Conservation (phyloP, 768 basidiomycete species). For the Lyophyllum decastes region DNA sequence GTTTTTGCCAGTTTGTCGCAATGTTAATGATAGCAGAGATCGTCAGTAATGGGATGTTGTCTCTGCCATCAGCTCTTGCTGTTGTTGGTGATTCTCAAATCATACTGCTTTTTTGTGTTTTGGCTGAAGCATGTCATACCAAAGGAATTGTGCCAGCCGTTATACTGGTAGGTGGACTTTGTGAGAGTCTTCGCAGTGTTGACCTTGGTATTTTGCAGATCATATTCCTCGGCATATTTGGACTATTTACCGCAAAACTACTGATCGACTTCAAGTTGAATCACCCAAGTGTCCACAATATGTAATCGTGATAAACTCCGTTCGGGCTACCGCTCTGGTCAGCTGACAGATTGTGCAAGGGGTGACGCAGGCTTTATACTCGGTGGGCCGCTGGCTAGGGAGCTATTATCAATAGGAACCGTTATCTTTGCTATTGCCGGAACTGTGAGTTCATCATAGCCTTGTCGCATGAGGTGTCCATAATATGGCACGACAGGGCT, state of each 20-base stretch:
- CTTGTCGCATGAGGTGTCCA: background rate
- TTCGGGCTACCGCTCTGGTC: background rate
- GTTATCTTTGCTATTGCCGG: slow-evolving; percentile 53
- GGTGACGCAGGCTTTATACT: slow-evolving; percentile 54
- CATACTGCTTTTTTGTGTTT: background rate
- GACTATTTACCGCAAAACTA: slow-evolving; percentile 51
- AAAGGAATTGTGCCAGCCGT: slow-evolving; percentile 52
- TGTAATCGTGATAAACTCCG: slow-evolving; percentile 23
- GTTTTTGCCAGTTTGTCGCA: slow-evolving; percentile 39
- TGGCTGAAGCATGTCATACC: background rate
- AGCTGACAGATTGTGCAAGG: slow-evolving; percentile 22
- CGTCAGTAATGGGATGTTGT: slow-evolving; percentile 57
- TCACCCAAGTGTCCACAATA: slow-evolving; percentile 54
- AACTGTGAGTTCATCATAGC: slow-evolving; percentile 28
- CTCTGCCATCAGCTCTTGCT: slow-evolving; percentile 52
- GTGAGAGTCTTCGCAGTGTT: too few species aligned
- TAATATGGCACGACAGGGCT: slow-evolving; percentile 32
- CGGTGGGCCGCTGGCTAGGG: slow-evolving; percentile 47
- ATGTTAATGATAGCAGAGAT: slow-evolving; percentile 60
- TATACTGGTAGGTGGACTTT: slow-evolving; percentile 28
- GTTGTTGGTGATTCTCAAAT: slow-evolving; percentile 40
- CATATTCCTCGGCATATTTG: slow-evolving; percentile 53
- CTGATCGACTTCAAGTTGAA: slow-evolving; percentile 59
- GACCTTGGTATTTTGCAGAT: slow-evolving; percentile 25
- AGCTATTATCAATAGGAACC: slow-evolving; percentile 46